phyloP scores from a whole-genome alignment of 306 rosid species.

The Castanea mollissima region DNA sequence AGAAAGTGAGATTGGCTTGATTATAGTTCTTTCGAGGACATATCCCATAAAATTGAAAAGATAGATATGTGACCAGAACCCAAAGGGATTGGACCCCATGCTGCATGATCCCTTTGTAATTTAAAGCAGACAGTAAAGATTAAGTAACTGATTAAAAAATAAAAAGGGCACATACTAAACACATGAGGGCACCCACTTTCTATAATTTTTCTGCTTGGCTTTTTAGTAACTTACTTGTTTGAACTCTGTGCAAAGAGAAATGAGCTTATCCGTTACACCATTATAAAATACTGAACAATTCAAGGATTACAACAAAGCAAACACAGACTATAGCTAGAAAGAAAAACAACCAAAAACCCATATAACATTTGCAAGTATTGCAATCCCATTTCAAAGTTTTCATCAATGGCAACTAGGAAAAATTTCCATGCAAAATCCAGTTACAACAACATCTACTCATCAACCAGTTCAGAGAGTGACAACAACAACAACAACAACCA shows the following conservation, averaged over 20 bases:
- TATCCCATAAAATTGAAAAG: too few relatives aligned
- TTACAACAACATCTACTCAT: slow-evolving; percentile 32
- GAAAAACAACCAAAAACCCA: neutral
- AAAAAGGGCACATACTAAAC: slow-evolving; percentile 18
- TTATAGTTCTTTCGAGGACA: too few relatives aligned
- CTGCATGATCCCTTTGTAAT: too few relatives aligned
- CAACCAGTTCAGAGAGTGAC: slow-evolving; percentile 11
- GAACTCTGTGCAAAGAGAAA: slow-evolving; percentile 31
- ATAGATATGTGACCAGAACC: too few relatives aligned
- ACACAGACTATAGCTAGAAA: neutral
- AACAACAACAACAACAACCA: slow-evolving; percentile 12
- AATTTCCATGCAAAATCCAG: slow-evolving; percentile 38
- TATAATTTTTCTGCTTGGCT: neutral
- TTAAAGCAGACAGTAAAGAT: too few relatives aligned
- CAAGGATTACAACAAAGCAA: neutral
- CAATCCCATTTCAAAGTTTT: neutral
- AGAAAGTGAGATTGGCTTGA: too few relatives aligned
- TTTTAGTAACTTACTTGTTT: slow-evolving; percentile 4
- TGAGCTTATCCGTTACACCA: slow-evolving; percentile 33
- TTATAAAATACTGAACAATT: slow-evolving; percentile 16
- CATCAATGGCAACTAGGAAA: slow-evolving; percentile 73
- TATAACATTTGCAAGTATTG: neutral
- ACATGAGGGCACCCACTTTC: slow-evolving; percentile 22
- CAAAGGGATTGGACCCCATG: too few relatives aligned
- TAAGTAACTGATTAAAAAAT: neutral